Evolutionary conservation across 179 eudicot genomes (phyloP).

Genomic region (Carnegiea gigantea): DNA sequence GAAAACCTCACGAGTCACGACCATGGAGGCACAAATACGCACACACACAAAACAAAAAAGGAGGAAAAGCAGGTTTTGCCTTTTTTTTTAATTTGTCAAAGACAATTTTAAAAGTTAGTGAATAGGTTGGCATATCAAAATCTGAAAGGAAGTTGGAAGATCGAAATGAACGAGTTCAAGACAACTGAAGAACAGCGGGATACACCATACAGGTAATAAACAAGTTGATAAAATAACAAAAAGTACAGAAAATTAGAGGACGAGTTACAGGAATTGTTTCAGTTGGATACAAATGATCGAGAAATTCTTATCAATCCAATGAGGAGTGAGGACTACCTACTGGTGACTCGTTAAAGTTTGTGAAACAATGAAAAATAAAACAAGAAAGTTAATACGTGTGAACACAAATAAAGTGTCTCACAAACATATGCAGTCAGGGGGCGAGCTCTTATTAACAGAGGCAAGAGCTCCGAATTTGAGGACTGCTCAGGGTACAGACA

Average conservation of each 20-base stretch:
- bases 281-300: neutral
- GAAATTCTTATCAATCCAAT: neutral
- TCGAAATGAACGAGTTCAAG: neutral
- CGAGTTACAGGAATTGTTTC: neutral
- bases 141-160: neutral
- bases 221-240: too few relatives aligned
- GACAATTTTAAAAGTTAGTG: too few relatives aligned
- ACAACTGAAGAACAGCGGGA: neutral
- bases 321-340: neutral
- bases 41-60: too few relatives aligned
- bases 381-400: neutral
- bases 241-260: too few relatives aligned
- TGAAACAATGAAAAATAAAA: too few relatives aligned
- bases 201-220: neutral
- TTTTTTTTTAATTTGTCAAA: neutral
- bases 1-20: neutral
- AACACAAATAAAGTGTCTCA: neutral
- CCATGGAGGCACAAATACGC: neutral
- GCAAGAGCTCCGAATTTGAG: neutral
- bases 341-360: neutral
- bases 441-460: too few relatives aligned
- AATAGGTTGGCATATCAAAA: neutral
- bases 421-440: neutral
- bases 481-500: neutral
- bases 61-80: too few relatives aligned